Percentiles rank a stretch among this genome's conserved stretches.
Evolutionary conservation across 1,139 yeast genomes (phyloP).

Genomic region (Pichia sp.): DNA sequence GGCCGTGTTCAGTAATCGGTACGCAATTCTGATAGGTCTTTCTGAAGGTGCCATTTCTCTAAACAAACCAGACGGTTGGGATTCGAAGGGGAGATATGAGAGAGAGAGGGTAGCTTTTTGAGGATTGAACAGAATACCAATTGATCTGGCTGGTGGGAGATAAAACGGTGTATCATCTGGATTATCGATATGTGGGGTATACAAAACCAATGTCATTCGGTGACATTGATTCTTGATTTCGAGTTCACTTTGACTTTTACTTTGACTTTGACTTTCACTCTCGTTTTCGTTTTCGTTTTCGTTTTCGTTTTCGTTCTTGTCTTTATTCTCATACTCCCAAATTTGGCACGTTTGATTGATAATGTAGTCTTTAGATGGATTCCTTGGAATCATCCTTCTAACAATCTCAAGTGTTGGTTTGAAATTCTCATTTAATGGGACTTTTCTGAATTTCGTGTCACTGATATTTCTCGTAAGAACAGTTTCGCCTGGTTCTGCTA

Average conservation of each 20-base stretch:
- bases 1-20: constrained; percentile 70
- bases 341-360: constrained; percentile 80
- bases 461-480: constrained; percentile 41
- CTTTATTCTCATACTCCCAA: constrained; percentile 26
- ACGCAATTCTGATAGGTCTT: constrained; percentile 74
- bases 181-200: constrained; percentile 61
- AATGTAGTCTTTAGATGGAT: constrained; percentile 76
- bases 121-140: constrained; percentile 58
- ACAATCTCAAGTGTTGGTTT: constrained; percentile 47
- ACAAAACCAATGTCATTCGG: constrained; percentile 47
- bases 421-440: constrained; percentile 34
- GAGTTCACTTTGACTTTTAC: no score
- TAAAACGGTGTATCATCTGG: constrained; percentile 77
- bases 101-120: constrained; percentile 44
- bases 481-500: constrained; percentile 24
- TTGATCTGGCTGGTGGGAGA: constrained; percentile 73
- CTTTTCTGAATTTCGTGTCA: constrained; percentile 44
- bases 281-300: no score
- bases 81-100: constrained; percentile 65
- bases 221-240: no score
- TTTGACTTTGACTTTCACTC: no score
- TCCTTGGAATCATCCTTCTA: constrained; percentile 79
- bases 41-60: constrained; percentile 37
- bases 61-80: constrained; percentile 25
- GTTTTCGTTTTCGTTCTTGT: constrained; percentile 10